Conservation (phyloP, 345 rosid species). For the Trapa incisa region DNA sequence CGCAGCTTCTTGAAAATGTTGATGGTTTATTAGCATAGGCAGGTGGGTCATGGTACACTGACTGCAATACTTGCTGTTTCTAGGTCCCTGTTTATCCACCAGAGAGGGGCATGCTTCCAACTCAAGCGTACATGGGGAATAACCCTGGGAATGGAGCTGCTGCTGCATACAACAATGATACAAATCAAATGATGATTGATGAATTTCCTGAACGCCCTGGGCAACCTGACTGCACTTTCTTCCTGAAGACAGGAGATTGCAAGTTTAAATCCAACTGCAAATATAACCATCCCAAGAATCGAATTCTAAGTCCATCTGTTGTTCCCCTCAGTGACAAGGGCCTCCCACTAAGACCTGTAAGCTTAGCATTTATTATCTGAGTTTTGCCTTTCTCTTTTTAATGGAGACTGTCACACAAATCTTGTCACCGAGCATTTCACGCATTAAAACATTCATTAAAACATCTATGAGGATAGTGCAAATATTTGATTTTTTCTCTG, state of each 20-base stretch:
- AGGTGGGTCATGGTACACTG: not conserved
- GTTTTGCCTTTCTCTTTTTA: no score
- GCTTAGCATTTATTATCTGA: constrained; percentile 8
- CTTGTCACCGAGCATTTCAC: not conserved
- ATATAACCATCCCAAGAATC: constrained; percentile 76
- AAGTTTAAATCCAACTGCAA: constrained; percentile 71
- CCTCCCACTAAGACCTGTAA: constrained; percentile 94
- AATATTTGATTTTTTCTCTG: not conserved
- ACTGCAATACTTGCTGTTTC: not conserved
- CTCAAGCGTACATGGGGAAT: constrained; percentile 31
- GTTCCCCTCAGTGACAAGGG: constrained; percentile 74
- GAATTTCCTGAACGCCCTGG: constrained; percentile 93
- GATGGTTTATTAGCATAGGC: no score
- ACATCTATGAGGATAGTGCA: no score
- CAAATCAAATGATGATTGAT: constrained; percentile 36
- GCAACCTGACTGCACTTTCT: constrained; percentile 67
- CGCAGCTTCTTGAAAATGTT: no score
- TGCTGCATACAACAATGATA: constrained; percentile 29
- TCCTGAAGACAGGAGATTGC: constrained; percentile 70
- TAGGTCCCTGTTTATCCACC: constrained; percentile 44
- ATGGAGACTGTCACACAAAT: not conserved
- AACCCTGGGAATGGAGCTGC: constrained; percentile 27
- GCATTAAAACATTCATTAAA: no score
- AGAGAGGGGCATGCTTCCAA: constrained; percentile 42
- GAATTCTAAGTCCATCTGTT: constrained; percentile 34